phyloP scores from a whole-genome alignment of 345 rosid genomes.

The Eucalyptus victrix region DNA sequence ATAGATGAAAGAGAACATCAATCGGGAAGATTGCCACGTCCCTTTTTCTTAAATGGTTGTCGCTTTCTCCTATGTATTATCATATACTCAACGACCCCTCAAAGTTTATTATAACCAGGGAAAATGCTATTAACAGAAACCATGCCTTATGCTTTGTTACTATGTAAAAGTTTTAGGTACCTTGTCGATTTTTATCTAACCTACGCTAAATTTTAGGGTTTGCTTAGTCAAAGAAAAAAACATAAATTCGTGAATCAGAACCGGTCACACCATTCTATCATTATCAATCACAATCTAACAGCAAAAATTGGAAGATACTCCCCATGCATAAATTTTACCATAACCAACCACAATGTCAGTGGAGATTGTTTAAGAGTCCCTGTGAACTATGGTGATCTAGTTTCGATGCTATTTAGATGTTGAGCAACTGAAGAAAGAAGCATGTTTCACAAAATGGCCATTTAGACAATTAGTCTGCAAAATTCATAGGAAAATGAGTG shows the following conservation, averaged over 20 bases:
- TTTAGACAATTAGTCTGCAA: background rate
- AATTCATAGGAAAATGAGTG: background rate
- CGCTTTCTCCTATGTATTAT: background rate
- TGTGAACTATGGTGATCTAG: background rate
- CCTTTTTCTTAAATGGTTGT: background rate
- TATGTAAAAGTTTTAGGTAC: background rate
- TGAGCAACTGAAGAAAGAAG: background rate
- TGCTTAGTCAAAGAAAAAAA: background rate
- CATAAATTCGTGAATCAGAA: background rate
- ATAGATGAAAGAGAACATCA: background rate
- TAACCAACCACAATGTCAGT: background rate
- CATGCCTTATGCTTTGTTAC: background rate
- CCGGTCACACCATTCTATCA: fast-evolving
- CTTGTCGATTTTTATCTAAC: fast-evolving
- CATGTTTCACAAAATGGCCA: background rate
- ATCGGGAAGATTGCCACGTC: background rate
- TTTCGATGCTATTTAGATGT: background rate
- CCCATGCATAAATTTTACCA: background rate
- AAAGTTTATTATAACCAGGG: background rate
- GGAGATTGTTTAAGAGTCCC: background rate
- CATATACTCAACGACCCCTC: too few relatives aligned
- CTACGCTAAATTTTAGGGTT: background rate
- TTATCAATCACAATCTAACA: background rate
- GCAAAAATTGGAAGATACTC: background rate
- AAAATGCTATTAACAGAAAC: background rate